Evolutionary conservation across 78 protist genomes (phyloP).

Genomic region (Planoprotostelium fungivorum): DNA sequence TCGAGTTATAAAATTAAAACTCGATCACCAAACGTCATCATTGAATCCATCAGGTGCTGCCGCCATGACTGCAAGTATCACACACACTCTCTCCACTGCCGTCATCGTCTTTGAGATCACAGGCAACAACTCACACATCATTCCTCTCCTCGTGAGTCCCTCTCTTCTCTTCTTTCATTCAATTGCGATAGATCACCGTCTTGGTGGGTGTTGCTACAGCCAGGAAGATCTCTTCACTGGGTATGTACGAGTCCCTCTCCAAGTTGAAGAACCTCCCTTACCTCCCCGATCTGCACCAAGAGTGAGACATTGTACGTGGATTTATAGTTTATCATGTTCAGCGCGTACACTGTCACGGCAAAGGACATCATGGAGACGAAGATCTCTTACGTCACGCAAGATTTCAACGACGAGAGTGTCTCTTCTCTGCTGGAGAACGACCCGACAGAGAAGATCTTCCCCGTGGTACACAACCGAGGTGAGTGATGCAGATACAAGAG

Average conservation of each 20-base stretch:
- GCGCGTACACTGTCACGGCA: background rate
- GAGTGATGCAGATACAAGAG: background rate
- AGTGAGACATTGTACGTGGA: background rate
- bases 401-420: background rate
- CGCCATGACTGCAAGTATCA: constrained; percentile 29
- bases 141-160: constrained; percentile 33
- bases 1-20: background rate
- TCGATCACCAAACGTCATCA: background rate
- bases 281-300: background rate
- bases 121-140: constrained; percentile 23
- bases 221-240: background rate
- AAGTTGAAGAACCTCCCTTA: constrained; percentile 24
- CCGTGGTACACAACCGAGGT: background rate
- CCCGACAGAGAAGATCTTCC: background rate
- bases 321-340: background rate
- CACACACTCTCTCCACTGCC: constrained; percentile 41
- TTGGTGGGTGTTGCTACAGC: constrained; percentile 7
- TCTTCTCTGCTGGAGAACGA: background rate
- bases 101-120: constrained; percentile 55
- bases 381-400: background rate
- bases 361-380: background rate
- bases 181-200: constrained; percentile 5
- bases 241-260: constrained; percentile 23
- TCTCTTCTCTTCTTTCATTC: too few species aligned
- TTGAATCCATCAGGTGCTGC: constrained; percentile 30